Conservation (phyloP, 1,284 basidiomycete genomes). For the Moesziomyces sp. region DNA sequence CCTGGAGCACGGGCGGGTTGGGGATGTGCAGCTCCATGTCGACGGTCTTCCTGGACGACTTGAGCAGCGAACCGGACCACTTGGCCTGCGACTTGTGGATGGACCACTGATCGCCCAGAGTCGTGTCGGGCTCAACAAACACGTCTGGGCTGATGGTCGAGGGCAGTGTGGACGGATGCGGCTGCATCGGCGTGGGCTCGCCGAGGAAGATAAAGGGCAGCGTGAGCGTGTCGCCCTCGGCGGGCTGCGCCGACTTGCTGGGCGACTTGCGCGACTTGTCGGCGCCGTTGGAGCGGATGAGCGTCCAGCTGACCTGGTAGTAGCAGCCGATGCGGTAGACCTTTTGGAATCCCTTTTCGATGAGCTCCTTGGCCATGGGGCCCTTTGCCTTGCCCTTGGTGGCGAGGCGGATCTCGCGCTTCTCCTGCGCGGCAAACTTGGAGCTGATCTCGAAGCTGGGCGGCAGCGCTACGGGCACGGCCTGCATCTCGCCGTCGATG, state of each 20-base stretch:
- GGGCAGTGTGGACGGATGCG: conserved; percentile 47
- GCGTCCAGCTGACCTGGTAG: conserved; percentile 56
- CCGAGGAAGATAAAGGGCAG: conserved; percentile 62
- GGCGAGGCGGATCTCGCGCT: conserved; percentile 43
- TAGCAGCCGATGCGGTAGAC: conserved; percentile 63
- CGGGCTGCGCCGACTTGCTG: conserved; percentile 34
- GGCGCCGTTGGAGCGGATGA: conserved; percentile 24
- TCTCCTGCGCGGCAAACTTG: conserved; percentile 49
- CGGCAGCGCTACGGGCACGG: conserved; percentile 55
- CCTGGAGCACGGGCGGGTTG: conserved; percentile 45
- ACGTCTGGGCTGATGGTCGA: conserved; percentile 50
- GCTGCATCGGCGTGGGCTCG: conserved; percentile 50
- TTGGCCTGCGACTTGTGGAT: conserved; percentile 48
- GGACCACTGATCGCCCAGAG: conserved; percentile 53
- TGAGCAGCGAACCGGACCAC: conserved; percentile 56
- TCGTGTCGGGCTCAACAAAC: conserved; percentile 26
- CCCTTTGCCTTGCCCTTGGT: conserved; percentile 46
- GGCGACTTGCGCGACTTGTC: conserved; percentile 31
- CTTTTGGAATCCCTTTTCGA: conserved; percentile 56
- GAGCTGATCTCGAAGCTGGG: conserved; percentile 62
- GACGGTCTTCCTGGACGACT: conserved; percentile 43
- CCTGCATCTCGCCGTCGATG: conserved; percentile 57
- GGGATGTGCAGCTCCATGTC: conserved; percentile 57
- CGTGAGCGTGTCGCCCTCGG: conserved; percentile 48
- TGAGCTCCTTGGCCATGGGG: conserved; percentile 42